phyloP scores from a whole-genome alignment of 805 yeast genomes.

The Kodamaea restingae region DNA sequence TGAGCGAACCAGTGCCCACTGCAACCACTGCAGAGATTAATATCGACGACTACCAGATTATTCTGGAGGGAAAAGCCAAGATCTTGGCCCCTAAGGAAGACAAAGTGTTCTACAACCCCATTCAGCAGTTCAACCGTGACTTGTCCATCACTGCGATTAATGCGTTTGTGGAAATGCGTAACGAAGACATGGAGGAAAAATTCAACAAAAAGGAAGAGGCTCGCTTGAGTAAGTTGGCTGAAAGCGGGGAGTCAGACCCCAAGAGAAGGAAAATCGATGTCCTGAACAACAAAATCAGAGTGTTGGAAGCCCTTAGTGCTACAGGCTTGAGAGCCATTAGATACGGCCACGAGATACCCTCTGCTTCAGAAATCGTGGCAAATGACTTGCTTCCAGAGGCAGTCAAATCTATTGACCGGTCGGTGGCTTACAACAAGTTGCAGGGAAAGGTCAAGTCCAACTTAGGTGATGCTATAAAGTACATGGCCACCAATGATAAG shows the following conservation, averaged over 20 bases:
- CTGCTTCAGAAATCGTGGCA: slow-evolving; percentile 70
- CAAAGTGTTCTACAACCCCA: slow-evolving; percentile 88
- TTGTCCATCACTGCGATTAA: slow-evolving; percentile 77
- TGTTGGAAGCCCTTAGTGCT: slow-evolving; percentile 90
- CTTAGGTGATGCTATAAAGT: slow-evolving; percentile 86
- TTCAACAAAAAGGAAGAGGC: slow-evolving; percentile 19
- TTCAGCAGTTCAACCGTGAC: slow-evolving; percentile 95
- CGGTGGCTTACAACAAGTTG: slow-evolving; percentile 64
- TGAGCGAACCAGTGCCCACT: slow-evolving; percentile 5
- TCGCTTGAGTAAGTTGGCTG: slow-evolving; percentile 10
- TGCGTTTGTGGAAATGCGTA: slow-evolving; percentile 74
- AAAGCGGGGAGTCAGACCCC: slow-evolving; percentile 6
- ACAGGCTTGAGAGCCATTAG: slow-evolving; percentile 93
- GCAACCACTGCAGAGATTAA: slow-evolving; percentile 12
- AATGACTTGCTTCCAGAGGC: slow-evolving; percentile 88
- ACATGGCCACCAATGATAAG: slow-evolving; percentile 53
- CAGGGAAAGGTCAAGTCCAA: slow-evolving; percentile 56
- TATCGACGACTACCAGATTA: slow-evolving; percentile 28
- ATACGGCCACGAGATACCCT: slow-evolving; percentile 87
- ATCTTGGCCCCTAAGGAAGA: slow-evolving; percentile 79
- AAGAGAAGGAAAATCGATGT: slow-evolving; percentile 15
- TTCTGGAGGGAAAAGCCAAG: slow-evolving; percentile 78
- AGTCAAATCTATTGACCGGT: slow-evolving; percentile 71
- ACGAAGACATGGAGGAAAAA: slow-evolving; percentile 30
- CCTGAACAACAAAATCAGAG: slow-evolving; percentile 38